Conservation (phyloP, 2,329 filamentous ascomycete genomes). For the Harringtonia aguacate region DNA sequence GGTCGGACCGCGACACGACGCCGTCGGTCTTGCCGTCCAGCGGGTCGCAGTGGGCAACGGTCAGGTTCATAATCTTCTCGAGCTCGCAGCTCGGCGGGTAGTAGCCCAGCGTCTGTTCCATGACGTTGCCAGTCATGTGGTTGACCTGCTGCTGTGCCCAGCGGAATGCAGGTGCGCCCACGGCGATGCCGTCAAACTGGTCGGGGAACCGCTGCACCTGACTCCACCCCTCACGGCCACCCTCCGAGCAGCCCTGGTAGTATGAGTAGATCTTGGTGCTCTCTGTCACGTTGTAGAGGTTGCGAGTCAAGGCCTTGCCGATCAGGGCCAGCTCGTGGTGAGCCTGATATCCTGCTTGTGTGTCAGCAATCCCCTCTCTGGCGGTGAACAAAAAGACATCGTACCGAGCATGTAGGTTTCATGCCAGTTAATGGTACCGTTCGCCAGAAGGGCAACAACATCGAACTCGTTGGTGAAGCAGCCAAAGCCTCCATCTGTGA, state of each 20-base stretch:
- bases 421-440: constrained; percentile 41
- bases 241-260: constrained; percentile 37
- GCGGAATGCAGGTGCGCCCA: constrained; percentile 36
- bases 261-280: constrained; percentile 34
- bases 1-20: constrained; percentile 13
- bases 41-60: constrained; percentile 11
- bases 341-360: constrained; percentile 39
- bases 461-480: too few species aligned
- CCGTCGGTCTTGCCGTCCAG: constrained; percentile 14
- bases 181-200: constrained; percentile 32
- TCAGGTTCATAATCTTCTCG: constrained; percentile 10
- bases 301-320: constrained; percentile 30
- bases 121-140: constrained; percentile 26
- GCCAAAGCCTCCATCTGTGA: too few species aligned
- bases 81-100: constrained; percentile 23
- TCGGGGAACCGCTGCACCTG: constrained; percentile 27
- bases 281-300: constrained; percentile 27
- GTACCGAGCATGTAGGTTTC: constrained; percentile 36
- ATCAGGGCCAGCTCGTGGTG: constrained; percentile 38
- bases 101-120: constrained; percentile 27
- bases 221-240: constrained; percentile 36
- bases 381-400: too few species aligned
- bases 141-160: constrained; percentile 33
- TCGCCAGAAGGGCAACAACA: too few species aligned
- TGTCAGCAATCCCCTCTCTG: too few species aligned